Percentiles rank a stretch among this genome's conserved stretches.
These are phyloP conservation scores for Eucalyptus lansdowneana DNA, from an alignment of 345 rosid species.

Conservation along the genomic window DNA sequence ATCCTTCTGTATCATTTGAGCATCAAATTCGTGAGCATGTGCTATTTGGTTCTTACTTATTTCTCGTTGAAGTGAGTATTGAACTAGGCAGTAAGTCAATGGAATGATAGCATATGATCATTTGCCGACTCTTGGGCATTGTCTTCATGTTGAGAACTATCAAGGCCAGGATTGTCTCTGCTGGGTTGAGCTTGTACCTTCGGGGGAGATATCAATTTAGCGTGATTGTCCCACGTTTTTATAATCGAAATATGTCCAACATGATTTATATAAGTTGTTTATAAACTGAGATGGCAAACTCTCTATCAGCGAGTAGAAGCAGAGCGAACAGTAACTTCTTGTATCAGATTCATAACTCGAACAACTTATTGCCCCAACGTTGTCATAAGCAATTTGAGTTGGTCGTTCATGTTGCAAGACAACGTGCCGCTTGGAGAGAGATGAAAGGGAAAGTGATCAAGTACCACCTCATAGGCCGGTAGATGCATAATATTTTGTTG, in stretches of 20 bases:
- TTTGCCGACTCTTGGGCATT: background rate
- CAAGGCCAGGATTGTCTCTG: background rate
- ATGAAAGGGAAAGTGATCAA: too few species aligned
- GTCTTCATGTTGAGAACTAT: background rate
- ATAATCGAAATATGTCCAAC: background rate
- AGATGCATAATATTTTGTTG: background rate
- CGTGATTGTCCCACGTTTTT: background rate
- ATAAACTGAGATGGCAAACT: background rate
- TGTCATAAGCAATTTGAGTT: background rate
- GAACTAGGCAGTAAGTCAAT: background rate
- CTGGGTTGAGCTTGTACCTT: background rate
- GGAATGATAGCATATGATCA: background rate
- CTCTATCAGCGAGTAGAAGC: background rate
- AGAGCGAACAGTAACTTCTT: background rate
- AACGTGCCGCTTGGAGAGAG: too few species aligned
- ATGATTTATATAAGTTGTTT: background rate
- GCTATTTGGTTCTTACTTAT: background rate
- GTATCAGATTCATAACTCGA: background rate
- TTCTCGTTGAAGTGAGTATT: background rate
- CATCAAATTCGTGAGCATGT: background rate
- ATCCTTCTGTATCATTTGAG: background rate
- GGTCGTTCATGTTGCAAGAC: background rate
- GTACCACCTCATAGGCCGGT: background rate
- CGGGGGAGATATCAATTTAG: background rate
- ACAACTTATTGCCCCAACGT: background rate